Percentiles rank a stretch among this genome's conserved stretches.
Conservation (phyloP, 2,329 filamentous ascomycete species). For the Tolypocladium ovalisporum region DNA sequence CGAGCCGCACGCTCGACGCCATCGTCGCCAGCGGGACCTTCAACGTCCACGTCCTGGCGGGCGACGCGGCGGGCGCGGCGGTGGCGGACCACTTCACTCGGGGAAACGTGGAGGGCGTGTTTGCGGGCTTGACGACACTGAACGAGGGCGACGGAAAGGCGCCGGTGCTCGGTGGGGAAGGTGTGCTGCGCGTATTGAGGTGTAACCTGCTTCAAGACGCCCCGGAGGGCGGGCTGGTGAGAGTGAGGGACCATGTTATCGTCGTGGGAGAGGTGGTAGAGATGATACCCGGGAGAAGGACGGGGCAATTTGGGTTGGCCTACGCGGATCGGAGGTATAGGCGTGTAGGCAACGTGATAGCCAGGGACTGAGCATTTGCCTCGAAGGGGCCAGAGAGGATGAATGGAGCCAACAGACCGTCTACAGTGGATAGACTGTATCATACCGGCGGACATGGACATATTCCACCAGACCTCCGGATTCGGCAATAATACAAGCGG, state of each 20-base stretch:
- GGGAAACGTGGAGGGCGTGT: conserved; percentile 32
- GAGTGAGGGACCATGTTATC: conserved; percentile 39
- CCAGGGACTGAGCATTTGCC: background rate
- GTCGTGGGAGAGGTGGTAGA: conserved; percentile 40
- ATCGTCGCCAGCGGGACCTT: conserved; percentile 32
- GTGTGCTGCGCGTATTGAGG: conserved; percentile 39
- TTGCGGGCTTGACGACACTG: conserved; percentile 22
- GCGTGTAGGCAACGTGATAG: conserved; percentile 21
- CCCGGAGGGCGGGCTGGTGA: conserved; percentile 28
- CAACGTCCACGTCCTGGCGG: conserved; percentile 44
- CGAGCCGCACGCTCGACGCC: conserved; percentile 44
- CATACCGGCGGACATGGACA: background rate
- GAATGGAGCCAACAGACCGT: background rate
- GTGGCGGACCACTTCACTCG: conserved; percentile 41
- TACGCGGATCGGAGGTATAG: conserved; percentile 40
- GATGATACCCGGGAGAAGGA: conserved; percentile 23
- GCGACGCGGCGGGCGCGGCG: conserved; percentile 32
- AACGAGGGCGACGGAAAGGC: conserved; percentile 11
- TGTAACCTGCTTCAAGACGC: conserved; percentile 31
- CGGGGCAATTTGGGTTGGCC: conserved; percentile 31
- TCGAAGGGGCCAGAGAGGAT: background rate
- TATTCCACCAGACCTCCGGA: too few relatives aligned
- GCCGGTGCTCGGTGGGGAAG: conserved; percentile 36
- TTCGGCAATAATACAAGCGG: background rate
- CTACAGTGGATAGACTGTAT: background rate